Evolutionary conservation across 1,284 basidiomycete genomes (phyloP).

Genomic region (Sanghuangporus weigelae): DNA sequence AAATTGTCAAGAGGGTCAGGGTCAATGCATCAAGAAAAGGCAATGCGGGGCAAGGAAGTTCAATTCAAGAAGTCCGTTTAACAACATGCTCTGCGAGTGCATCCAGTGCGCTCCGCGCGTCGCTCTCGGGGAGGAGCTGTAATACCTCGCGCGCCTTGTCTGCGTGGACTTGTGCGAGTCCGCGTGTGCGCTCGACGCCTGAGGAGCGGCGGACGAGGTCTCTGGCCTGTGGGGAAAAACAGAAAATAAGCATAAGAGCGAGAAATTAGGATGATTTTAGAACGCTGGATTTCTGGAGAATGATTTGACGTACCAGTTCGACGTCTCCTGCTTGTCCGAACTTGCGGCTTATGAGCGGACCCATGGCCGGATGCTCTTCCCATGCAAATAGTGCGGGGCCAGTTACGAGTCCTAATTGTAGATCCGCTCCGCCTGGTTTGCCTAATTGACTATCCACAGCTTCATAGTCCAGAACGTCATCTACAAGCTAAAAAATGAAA

Average conservation of each 20-base stretch:
- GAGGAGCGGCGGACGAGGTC: constrained; percentile 70
- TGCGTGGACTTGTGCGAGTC: constrained; percentile 76
- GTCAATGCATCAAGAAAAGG: too few species aligned
- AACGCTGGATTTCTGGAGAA: constrained; percentile 2
- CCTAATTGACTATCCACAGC: constrained; percentile 64
- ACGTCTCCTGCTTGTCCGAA: constrained; percentile 84
- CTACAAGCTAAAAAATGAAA: constrained; percentile 62
- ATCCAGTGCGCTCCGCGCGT: constrained; percentile 71
- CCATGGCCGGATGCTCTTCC: constrained; percentile 82
- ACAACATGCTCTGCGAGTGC: constrained; percentile 60
- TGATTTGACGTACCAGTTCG: constrained; percentile 54
- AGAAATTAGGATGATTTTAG: too few species aligned
- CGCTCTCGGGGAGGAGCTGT: constrained; percentile 74
- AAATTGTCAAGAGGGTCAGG: neutral
- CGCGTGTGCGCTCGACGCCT: constrained; percentile 75
- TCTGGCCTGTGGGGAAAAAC: constrained; percentile 48
- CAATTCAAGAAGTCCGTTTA: constrained; percentile 44
- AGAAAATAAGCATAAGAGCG: neutral
- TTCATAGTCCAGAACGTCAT: constrained; percentile 89
- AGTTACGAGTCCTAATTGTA: constrained; percentile 84
- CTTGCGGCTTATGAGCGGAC: constrained; percentile 80
- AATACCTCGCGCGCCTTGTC: constrained; percentile 72
- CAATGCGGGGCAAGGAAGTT: neutral
- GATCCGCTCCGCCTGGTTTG: constrained; percentile 84
- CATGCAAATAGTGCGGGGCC: constrained; percentile 94